Percentiles rank a stretch among this genome's conserved stretches.
Evolutionary conservation across 2,329 filamentous ascomycete genomes (phyloP).

Genomic region (Magnaporthales sp.): DNA sequence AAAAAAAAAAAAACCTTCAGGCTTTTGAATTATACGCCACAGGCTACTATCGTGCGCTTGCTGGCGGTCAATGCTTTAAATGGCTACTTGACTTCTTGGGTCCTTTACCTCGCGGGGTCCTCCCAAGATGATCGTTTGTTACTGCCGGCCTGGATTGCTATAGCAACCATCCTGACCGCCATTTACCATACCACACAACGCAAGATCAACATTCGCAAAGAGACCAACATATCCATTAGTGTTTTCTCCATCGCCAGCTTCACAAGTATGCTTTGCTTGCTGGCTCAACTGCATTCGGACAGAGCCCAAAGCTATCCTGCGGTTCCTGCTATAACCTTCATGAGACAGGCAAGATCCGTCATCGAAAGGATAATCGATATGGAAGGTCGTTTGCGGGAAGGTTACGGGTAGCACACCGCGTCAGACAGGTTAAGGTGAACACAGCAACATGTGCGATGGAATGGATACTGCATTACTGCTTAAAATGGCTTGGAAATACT

Average conservation of each 20-base stretch:
- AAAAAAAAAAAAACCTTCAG: too few species aligned
- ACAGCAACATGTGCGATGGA: background rate
- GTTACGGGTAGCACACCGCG: background rate
- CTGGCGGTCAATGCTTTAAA: conserved; percentile 67
- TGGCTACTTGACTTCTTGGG: conserved; percentile 65
- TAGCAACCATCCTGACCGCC: conserved; percentile 64
- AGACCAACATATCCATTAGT: conserved; percentile 68
- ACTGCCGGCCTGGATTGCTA: conserved; percentile 69
- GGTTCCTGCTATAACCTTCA: background rate
- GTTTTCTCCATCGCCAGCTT: conserved; percentile 71
- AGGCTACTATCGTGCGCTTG: conserved; percentile 72
- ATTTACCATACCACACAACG: conserved; percentile 71
- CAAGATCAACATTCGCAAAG: conserved; percentile 71
- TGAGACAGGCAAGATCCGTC: background rate
- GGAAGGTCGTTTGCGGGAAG: background rate
- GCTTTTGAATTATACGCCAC: conserved; percentile 77
- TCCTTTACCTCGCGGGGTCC: conserved; percentile 61
- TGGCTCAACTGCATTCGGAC: conserved; percentile 57
- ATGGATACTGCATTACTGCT: background rate
- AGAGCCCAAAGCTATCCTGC: conserved; percentile 48
- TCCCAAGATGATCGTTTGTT: conserved; percentile 62
- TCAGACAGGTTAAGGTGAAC: background rate
- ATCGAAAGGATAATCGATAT: conserved; percentile 1
- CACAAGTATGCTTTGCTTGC: conserved; percentile 62
- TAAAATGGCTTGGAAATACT: background rate